Evolutionary conservation across 2,329 filamentous ascomycete species (phyloP), one percentile per base, ranked within the genome.

Genomic region (Moelleriella libera): DNA sequence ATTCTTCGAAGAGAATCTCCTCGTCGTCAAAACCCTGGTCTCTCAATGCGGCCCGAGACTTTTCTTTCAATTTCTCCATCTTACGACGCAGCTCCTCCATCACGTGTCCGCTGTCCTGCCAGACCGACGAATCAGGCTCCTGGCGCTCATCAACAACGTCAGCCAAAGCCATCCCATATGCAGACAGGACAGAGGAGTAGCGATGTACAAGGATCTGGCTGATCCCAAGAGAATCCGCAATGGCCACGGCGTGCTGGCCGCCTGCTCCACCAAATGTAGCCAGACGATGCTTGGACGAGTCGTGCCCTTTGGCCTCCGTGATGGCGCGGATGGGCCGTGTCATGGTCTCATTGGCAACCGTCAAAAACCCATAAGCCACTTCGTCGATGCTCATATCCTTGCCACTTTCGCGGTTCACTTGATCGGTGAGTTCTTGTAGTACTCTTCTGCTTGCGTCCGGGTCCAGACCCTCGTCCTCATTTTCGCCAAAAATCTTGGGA

Each of bases 1-100:
- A 96, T 60, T 94, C 85, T 60, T 95, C 88, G 57, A 90, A 94
- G 0, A 81, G 74, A 29, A 95, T 85, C 32, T 86, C 79, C 5
- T 76, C 67, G 42, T 85, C 77, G 1, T 74, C 69, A 58, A 96
- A 95, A 0, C 88, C 89, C 63, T 96, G 89, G 2, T 84, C 82
- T 28, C 71, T 69, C 5, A 96, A 68, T 0, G 79, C 77, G 14
- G 71, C 67, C 0, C 70, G 75, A 0, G 87, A 89, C 58, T 83
- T 87, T n/a, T 76, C 72, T 65, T 85, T 90, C 39, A 96, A 71
- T 44, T 85, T 82, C 21, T 80, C 72, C 75, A 96, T 85, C 64
- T 89, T 92, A 30, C 64, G 66, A 56, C 80, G 76, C 12, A 96
- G 67, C 41, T 80, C 79, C 6, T 74, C 64, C 5, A 81, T 71